A percentile compares a stretch with the other conserved stretches of the same genome.
These are phyloP conservation scores for Bipolaris victoriae DNA, from an alignment of 2,329 filamentous ascomycete species.

Conservation along the genomic window DNA sequence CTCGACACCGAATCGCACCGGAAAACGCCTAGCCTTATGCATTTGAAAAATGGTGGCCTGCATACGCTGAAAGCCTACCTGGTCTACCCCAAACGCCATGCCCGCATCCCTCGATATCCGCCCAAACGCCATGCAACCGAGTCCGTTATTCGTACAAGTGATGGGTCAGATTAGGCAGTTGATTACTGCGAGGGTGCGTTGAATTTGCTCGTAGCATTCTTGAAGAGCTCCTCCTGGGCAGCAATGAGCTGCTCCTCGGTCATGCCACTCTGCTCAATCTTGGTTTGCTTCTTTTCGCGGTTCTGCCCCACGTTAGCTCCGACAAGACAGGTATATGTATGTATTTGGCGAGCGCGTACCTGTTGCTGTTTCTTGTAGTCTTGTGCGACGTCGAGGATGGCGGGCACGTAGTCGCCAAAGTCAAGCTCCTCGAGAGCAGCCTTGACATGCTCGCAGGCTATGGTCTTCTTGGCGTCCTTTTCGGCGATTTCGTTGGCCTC, in stretches of 20 bases:
- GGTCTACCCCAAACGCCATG: slow-evolving; percentile 35
- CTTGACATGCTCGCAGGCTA: slow-evolving; percentile 96
- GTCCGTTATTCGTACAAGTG: slow-evolving; percentile 19
- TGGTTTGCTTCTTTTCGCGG: slow-evolving; percentile 95
- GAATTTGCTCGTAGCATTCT: slow-evolving; percentile 76
- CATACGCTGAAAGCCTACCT: slow-evolving; percentile 14
- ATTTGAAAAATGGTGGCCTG: slow-evolving; percentile 12
- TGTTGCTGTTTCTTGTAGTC: slow-evolving; percentile 94
- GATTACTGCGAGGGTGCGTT: slow-evolving; percentile 56
- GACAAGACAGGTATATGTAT: neutral
- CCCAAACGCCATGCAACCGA: slow-evolving; percentile 32
- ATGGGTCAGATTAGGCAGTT: slow-evolving; percentile 1
- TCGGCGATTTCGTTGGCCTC: slow-evolving; percentile 99
- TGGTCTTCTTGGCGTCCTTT: slow-evolving; percentile 99
- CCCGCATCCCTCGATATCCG: slow-evolving; percentile 20
- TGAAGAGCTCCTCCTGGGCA: slow-evolving; percentile 91
- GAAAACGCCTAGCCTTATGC: slow-evolving; percentile 14
- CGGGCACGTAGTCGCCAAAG: slow-evolving; percentile 88
- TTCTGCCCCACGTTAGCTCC: slow-evolving; percentile 61
- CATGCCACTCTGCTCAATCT: slow-evolving; percentile 93
- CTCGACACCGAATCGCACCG: neutral
- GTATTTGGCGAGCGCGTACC: slow-evolving; percentile 60
- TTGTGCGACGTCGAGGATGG: slow-evolving; percentile 83
- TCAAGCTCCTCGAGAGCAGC: slow-evolving; percentile 91
- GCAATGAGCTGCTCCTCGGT: slow-evolving; percentile 87